These are phyloP conservation scores for Aspergillus proliferans DNA, from an alignment of 2,329 filamentous ascomycete genomes.

Conservation along the genomic window DNA sequence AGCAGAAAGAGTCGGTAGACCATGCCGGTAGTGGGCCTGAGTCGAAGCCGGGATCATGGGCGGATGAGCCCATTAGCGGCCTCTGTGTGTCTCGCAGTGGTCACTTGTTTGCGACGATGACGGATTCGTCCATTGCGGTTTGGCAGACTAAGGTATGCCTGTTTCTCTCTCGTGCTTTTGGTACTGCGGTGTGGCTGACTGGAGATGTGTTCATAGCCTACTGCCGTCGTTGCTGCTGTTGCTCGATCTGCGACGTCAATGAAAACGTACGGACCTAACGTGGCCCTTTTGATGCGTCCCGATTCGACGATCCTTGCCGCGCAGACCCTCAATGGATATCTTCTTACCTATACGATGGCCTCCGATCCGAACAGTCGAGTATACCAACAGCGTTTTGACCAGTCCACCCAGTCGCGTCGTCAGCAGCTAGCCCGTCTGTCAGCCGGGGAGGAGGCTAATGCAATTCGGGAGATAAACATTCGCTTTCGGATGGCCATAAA, in stretches of 20 bases:
- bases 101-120: conserved; percentile 82
- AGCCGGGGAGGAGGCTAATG: conserved; percentile 74
- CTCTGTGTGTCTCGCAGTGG: conserved; percentile 72
- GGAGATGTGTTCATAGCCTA: conserved; percentile 55
- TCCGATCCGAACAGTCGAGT: conserved; percentile 76
- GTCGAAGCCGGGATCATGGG: conserved; percentile 31
- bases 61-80: conserved; percentile 63
- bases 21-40: conserved; percentile 21
- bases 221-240: conserved; percentile 78
- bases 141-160: conserved; percentile 84
- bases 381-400: conserved; percentile 72
- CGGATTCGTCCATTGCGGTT: conserved; percentile 74
- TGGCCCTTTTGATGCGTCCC: conserved; percentile 76
- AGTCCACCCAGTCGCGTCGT: conserved; percentile 39
- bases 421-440: conserved; percentile 46
- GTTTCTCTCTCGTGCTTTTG: conserved; percentile 4
- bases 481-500: conserved; percentile 97
- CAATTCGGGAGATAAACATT: conserved; percentile 78
- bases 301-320: conserved; percentile 90
- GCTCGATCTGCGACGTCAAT: conserved; percentile 75
- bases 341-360: conserved; percentile 90
- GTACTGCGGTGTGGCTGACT: conserved; percentile 13
- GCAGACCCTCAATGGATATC: conserved; percentile 75
- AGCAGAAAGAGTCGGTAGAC: conserved; percentile 20
- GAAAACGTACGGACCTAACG: conserved; percentile 75